phyloP scores from a whole-genome alignment of 108 stramenopile species.

The Heterococcus sp. region DNA sequence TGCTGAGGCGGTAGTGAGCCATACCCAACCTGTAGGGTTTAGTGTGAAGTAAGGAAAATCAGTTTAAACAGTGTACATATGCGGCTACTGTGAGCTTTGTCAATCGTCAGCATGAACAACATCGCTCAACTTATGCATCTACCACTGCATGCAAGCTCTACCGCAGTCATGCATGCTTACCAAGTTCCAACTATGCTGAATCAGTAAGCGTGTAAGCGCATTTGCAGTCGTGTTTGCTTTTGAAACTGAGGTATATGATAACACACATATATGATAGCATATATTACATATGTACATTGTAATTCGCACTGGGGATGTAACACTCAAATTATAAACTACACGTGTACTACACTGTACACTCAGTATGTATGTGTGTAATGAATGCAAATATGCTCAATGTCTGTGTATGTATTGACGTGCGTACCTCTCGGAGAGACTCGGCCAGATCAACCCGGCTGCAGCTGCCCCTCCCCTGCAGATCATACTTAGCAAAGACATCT shows the following conservation, averaged over 20 bases:
- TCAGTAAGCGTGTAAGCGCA: background rate
- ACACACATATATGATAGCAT: background rate
- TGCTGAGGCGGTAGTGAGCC: background rate
- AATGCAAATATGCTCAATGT: background rate
- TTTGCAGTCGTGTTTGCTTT: background rate
- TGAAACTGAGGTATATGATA: background rate
- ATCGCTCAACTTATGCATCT: too few species aligned
- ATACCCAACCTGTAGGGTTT: background rate
- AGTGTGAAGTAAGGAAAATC: background rate
- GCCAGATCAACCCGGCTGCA: conserved; percentile 26
- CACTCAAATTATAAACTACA: too few species aligned
- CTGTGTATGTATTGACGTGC: background rate
- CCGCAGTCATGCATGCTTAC: background rate
- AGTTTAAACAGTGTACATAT: background rate
- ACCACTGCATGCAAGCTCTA: background rate
- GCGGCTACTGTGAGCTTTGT: too few species aligned
- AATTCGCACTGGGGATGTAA: too few species aligned
- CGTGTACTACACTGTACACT: too few species aligned
- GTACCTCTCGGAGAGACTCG: conserved; percentile 28
- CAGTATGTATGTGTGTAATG: too few species aligned
- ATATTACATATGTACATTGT: background rate
- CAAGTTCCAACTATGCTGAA: background rate
- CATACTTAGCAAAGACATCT: conserved; percentile 22
- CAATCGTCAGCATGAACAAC: too few species aligned
- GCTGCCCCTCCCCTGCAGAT: conserved; percentile 9